These are phyloP conservation scores for Saturnispora quitensis DNA, from an alignment of 805 yeast species.

Conservation along the genomic window DNA sequence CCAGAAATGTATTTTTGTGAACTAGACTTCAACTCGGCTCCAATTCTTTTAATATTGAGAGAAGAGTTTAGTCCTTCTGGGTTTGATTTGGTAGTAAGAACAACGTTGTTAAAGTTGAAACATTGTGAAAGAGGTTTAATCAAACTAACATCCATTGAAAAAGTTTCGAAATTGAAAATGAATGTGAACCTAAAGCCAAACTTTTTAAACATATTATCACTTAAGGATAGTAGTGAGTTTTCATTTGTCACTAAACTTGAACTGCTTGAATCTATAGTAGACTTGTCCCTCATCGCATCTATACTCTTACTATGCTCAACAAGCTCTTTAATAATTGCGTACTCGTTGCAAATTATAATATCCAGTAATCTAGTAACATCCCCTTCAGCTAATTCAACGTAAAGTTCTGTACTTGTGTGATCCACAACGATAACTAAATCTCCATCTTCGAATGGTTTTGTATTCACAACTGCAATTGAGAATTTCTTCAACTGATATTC, in stretches of 20 bases:
- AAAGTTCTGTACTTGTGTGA: conserved; percentile 12
- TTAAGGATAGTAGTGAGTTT: background rate
- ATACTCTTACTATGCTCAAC: conserved; percentile 4
- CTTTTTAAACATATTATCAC: conserved; percentile 1
- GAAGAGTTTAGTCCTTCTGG: conserved; percentile 1
- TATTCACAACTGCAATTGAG: conserved; percentile 14
- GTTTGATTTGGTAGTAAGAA: background rate
- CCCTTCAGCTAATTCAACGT: conserved; percentile 17
- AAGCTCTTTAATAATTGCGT: conserved; percentile 16
- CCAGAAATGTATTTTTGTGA: conserved; percentile 1
- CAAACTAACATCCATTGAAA: conserved; percentile 1
- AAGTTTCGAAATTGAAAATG: background rate
- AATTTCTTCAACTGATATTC: conserved; percentile 12
- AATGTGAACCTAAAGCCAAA: conserved; percentile 1
- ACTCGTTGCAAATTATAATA: conserved; percentile 18
- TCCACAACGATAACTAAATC: conserved; percentile 16
- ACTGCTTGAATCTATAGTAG: background rate
- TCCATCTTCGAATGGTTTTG: conserved; percentile 18
- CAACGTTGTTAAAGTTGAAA: background rate
- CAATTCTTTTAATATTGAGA: background rate
- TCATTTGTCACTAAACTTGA: background rate
- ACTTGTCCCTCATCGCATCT: background rate
- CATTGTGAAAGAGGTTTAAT: background rate
- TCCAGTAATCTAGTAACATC: conserved; percentile 17
- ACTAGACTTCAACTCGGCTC: background rate